Evolutionary conservation across 2,329 filamentous ascomycete genomes (phyloP).

Genomic region (Fusarium continuum): DNA sequence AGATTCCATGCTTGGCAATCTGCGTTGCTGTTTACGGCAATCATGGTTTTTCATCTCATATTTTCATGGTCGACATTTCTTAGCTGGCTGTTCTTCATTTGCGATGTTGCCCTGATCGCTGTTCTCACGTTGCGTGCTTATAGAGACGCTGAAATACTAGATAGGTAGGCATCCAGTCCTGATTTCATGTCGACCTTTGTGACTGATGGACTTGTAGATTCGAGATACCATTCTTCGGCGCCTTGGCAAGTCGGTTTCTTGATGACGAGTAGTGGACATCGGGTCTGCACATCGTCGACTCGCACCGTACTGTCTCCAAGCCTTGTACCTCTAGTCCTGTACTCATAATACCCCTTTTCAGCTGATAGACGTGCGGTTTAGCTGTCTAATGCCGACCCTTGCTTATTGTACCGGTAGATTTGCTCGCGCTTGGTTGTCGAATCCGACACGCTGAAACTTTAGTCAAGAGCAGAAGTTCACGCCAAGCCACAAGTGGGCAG

Average conservation of each 20-base stretch:
- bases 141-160: slow-evolving; percentile 76
- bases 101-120: slow-evolving; percentile 78
- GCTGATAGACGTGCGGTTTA: neutral
- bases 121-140: slow-evolving; percentile 84
- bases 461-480: neutral
- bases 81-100: slow-evolving; percentile 82
- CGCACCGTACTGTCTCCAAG: neutral
- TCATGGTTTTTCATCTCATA: slow-evolving; percentile 82
- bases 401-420: neutral
- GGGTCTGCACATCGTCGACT: neutral
- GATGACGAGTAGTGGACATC: slow-evolving; percentile 74
- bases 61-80: slow-evolving; percentile 86
- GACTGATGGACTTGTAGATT: slow-evolving; percentile 61
- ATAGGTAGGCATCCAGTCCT: slow-evolving; percentile 57
- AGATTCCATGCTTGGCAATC: slow-evolving; percentile 98
- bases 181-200: neutral
- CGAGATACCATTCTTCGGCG: slow-evolving; percentile 88
- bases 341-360: slow-evolving; percentile 27
- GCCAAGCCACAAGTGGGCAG: neutral
- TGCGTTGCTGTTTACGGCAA: slow-evolving; percentile 78
- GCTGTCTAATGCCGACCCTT: neutral
- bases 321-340: neutral
- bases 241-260: slow-evolving; percentile 85
- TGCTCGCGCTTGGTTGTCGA: neutral
- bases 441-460: neutral